Base-by-base conservation (phyloP, 2,329 filamentous ascomycete genomes). In the Spiromastix sp. region DNA sequence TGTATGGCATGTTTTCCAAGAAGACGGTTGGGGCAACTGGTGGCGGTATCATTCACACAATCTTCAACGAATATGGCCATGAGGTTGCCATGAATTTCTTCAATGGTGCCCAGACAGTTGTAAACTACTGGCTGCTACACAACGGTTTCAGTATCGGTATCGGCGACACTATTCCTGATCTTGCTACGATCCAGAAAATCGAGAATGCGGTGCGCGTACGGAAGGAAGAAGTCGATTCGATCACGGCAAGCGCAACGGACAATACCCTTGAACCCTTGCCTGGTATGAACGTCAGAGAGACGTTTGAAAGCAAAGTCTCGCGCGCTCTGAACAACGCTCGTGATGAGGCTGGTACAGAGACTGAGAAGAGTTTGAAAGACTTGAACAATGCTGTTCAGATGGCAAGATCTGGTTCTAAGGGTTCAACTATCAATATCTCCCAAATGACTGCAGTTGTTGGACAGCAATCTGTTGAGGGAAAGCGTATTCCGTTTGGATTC, bases 401-500 rank as follows among this genome's bases (percentile, higher is more conserved):
- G 84, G 86, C 93, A 41, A 78, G 80, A 35, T 95, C 91, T 40
- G 91, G 91, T 52, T 98, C 93, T 48, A 99, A 99, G 70, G 91
- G 91, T 58, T 96, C 91, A 2, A 89, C 85, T 9, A 96, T 98
- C 70, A 99, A 99, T 60, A 96, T 99, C 50, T 95, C 93, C 11
- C 91, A 99, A 63, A 98, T 99, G 91, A 93, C 87, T 43, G 91
- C 91, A 17, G 75, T 96, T 45, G 93, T 99, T 41, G 91, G 93
- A 46, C 91, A 98, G 59, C 93, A 98, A 59, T 93, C 93, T 45
- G 86, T 98, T 6, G 91, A 98, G 66, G 93, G 91, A 52, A 94
- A 94, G 65, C 91, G 91, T 69, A 94, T 98, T 67, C 91, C 91
- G 1, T 98, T 95, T 54, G 91, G 93, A 15, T 98, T 98, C 77